Evolutionary conservation across 2,329 filamentous ascomycete genomes (phyloP).

Genomic region (Beauveria sp.): DNA sequence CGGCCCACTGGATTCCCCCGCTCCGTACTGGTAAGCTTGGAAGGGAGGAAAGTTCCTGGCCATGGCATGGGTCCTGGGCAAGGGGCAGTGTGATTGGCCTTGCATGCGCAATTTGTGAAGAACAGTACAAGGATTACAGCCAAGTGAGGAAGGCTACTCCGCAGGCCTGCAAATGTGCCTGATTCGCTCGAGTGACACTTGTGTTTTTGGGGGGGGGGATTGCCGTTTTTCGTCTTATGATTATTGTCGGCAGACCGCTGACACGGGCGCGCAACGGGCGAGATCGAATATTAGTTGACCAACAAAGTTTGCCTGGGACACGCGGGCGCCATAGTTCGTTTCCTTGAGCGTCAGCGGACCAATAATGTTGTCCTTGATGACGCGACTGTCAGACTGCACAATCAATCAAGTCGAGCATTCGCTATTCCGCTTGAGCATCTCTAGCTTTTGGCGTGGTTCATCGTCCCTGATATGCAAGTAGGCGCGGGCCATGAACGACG

Average conservation of each 20-base stretch:
- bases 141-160: not conserved
- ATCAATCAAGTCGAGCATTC: not conserved
- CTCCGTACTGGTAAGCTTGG: not conserved
- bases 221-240: not conserved
- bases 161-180: not conserved
- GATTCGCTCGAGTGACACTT: not conserved
- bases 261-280: not conserved
- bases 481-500: not conserved
- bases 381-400: not conserved
- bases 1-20: constrained; percentile 1
- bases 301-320: not conserved
- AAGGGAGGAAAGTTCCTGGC: not conserved
- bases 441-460: not conserved
- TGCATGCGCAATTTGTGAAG: constrained; percentile 4
- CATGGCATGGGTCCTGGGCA: not conserved
- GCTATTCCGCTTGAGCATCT: not conserved
- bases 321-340: not conserved
- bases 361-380: not conserved
- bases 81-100: constrained; percentile 2
- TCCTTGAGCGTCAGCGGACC: not conserved
- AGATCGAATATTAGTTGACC: not conserved
- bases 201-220: not conserved
- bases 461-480: not conserved
- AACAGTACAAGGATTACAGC: not conserved
- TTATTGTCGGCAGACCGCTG: not conserved